Evolutionary conservation across 2,329 filamentous ascomycete species (phyloP), one percentile per base, ranked within the genome.

Genomic region (Rutstroemia sp.): DNA sequence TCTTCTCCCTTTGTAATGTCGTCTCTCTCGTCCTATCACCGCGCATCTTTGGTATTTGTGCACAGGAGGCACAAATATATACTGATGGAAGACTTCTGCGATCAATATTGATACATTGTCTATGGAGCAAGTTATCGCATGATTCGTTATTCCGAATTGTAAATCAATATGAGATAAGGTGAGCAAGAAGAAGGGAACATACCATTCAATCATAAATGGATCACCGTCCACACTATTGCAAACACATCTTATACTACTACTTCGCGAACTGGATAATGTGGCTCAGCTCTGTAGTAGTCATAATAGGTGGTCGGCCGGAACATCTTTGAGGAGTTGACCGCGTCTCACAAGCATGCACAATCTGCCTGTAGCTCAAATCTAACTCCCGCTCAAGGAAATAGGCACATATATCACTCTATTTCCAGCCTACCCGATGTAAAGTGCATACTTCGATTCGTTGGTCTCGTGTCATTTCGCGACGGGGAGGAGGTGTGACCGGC

Each of bases 111-210:
- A 84, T 75, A 66, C 83, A 86, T 56, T 75, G 75, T n/a, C 79
- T 81, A 65, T 86, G 83, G 30, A 85, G 77, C 76, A 78, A 83
- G 73, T 83, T 78, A 64, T 85, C 82, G 66, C 83, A 86, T 23
- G 80, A 82, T 70, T 84, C 78, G 64, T 47, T 56, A 10, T 82
- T 86, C 23, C 17, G 50, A 48, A 59, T 54, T 62, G 61, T 67
- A 53, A 61, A 54, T n/a, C 36, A 50, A 23, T 23, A n/a, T 44
- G 44, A 27, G 45, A 42, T 34, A 47, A 16, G 57, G 44, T 27
- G 9, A 42, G 5, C 12, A 51, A 3, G 7, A 36, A 21, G 53
- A 34, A 39, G 2, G 6, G 25, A 36, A 69, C 78, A 58, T 74
- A 86, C 83, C 83, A 86, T 69, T 84, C 80, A 57, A 86, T 76